Base-by-base conservation (phyloP, 164 flowering plant genomes). In the Vitis rotundifolia region DNA sequence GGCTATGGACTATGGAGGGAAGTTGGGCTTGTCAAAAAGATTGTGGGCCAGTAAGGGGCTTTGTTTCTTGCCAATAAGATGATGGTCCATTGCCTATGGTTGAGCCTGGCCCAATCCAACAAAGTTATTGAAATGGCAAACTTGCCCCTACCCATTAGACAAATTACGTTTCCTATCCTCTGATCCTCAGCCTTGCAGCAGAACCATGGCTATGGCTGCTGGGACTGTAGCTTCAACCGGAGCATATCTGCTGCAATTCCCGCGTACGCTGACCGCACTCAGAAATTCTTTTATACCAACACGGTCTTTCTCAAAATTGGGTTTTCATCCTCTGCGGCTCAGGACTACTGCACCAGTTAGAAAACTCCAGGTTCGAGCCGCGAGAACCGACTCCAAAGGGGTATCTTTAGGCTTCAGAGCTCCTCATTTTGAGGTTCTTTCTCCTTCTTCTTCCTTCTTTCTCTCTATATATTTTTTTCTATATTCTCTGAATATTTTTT, bases 381-480 rank as follows among this genome's bases (percentile, higher is more conserved):
- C 98, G 19, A 85, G 93, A 76, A 78, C 76, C 12, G 95, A 89
- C 83, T 91, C 94, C 73, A 69, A 83, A 77, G 85, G 83, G 14
- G 91, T 70, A 68, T 78, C 87, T 8, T 72, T 89, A 44, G 98
- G 97, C n/a, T 82, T 79, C 77, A 78, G 90, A 73, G 86, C 98
- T 59, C 98, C 98, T 3, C 67, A 84, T 69, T 93, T 93, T 66
- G 74, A 93, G 94, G 98, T 92, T 12, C 5, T 50, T 9, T 13
- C 58, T 63, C 61, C 11, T 63, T 37, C 37, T 73, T 29, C 48
- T 5, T 51, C 16, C 66, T 12, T 48, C 3, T 60, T 66, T n/a
- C 14, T 59, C 26, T 71, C 22, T n/a, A n/a, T 55, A 12, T 59
- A 14, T 49, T 48, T 73, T 13, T 16, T 61, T n/a, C 37, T n/a